Evolutionary conservation across 768 basidiomycete species (phyloP).

Genomic region (Suillus alpinus): DNA sequence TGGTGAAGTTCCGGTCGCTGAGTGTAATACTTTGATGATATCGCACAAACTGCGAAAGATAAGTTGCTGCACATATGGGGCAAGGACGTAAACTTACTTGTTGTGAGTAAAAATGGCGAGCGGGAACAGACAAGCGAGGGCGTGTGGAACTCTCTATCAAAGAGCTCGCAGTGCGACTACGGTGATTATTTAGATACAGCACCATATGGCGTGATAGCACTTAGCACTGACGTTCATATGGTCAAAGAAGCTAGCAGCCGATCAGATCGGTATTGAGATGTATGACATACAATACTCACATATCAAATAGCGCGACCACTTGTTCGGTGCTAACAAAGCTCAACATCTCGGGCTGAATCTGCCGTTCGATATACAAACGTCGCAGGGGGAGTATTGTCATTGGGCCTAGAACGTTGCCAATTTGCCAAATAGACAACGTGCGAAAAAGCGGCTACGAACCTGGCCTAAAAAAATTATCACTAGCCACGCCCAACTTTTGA

Average conservation of each 20-base stretch:
- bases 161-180: slow-evolving; percentile 75
- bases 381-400: slow-evolving; percentile 86
- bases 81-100: slow-evolving; percentile 52
- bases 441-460: slow-evolving; percentile 42
- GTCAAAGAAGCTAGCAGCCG: slow-evolving; percentile 61
- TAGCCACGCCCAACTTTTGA: slow-evolving; percentile 73
- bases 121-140: slow-evolving; percentile 91
- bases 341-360: slow-evolving; percentile 92
- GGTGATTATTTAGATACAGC: slow-evolving; percentile 10
- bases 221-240: slow-evolving; percentile 60
- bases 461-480: slow-evolving; percentile 89
- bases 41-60: slow-evolving; percentile 75
- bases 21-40: slow-evolving; percentile 87
- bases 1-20: slow-evolving; percentile 79
- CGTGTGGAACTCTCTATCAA: slow-evolving; percentile 90
- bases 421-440: slow-evolving; percentile 4
- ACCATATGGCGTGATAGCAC: slow-evolving; percentile 6
- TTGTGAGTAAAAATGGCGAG: slow-evolving; percentile 92
- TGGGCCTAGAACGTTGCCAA: slow-evolving; percentile 50
- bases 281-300: slow-evolving; percentile 49
- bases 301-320: slow-evolving; percentile 87
- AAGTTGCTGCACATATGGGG: background rate
- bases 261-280: slow-evolving; percentile 3
- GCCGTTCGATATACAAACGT: slow-evolving; percentile 80
- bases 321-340: slow-evolving; percentile 86